A percentile compares a stretch with the other conserved stretches of the same genome.
Conservation (phyloP, 768 basidiomycete species). For the Russula sp. region DNA sequence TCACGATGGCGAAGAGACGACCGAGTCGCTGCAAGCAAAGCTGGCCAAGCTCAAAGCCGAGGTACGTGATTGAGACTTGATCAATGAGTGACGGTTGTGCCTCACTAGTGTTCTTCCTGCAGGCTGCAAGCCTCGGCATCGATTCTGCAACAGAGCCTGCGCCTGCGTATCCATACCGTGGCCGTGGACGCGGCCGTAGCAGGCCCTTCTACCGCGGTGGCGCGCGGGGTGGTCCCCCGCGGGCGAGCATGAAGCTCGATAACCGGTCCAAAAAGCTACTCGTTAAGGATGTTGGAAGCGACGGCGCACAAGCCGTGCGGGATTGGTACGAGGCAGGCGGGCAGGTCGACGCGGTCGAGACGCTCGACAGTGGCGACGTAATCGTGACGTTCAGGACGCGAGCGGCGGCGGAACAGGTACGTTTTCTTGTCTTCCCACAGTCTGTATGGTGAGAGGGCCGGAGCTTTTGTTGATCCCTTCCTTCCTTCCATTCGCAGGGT, state of each 20-base stretch:
- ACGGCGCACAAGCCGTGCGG: slow-evolving; percentile 53
- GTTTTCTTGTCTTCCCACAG: slow-evolving; percentile 22
- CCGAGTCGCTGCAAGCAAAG: slow-evolving; percentile 68
- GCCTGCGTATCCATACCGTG: slow-evolving; percentile 43
- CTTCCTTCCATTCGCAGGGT: slow-evolving; percentile 39
- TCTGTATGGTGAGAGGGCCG: neutral
- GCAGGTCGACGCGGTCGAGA: slow-evolving; percentile 61
- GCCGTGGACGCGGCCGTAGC: slow-evolving; percentile 58
- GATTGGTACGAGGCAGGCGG: slow-evolving; percentile 84
- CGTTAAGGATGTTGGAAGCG: slow-evolving; percentile 59
- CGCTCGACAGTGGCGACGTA: slow-evolving; percentile 48
- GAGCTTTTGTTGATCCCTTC: neutral
- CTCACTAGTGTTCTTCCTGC: neutral
- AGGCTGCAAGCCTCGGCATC: slow-evolving; percentile 76
- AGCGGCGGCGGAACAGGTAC: slow-evolving; percentile 70
- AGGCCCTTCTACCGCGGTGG: slow-evolving; percentile 56
- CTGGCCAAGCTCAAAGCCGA: slow-evolving; percentile 75
- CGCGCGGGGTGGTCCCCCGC: slow-evolving; percentile 59
- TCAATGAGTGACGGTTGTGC: neutral
- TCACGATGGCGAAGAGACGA: slow-evolving; percentile 44
- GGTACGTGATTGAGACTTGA: slow-evolving; percentile 37
- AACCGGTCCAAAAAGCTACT: slow-evolving; percentile 79
- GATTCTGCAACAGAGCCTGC: slow-evolving; percentile 34
- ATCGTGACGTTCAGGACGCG: slow-evolving; percentile 69
- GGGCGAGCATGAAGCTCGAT: slow-evolving; percentile 82